Base-by-base conservation (phyloP, 1,284 basidiomycete genomes). In the Ceratobasidium sp. region DNA sequence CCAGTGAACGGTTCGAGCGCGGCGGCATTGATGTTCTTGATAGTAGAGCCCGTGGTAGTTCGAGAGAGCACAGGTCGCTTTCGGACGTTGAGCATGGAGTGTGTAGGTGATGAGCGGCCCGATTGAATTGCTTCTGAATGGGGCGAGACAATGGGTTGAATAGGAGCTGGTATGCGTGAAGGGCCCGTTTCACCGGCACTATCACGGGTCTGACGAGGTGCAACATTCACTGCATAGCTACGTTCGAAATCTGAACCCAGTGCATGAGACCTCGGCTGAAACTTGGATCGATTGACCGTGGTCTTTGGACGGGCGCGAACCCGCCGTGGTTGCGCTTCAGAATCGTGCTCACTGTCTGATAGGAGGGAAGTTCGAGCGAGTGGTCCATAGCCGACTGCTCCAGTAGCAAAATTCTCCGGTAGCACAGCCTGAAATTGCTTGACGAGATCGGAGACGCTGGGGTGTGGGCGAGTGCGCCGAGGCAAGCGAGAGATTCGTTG, bases 211-310 rank as follows among this genome's bases (percentile, higher is more conserved):
- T 89, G 86, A 71, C 83, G 82, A 1, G 89, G 88, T 2, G 88
- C 89, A 70, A 93, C 86, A 74, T 93, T 93, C n/a, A 87, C 89
- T 2, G 93, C 92, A 77, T 95, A 95, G 64, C 93, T 86, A 69
- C 89, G 85, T 77, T 95, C 93, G 53, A 91, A 92, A 76, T 95
- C 93, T 1, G 93, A 94, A 0, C 84, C 81, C 8, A 78, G 68
- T 8, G 74, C 74, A 33, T 23, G 23, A 44, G 76, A 69, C 39
- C 75, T 64, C 29, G 73, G 70, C 21, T 68, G 30, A 71, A 71
- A 49, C 73, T 72, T 50, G 19, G 47, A 58, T 25, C 27, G 6
- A 11, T 36, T 23, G 8, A 53, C 11, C 41, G 68, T 36, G 44
- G 76, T 76, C 42, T 77, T 76, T 14, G 75, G 77, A 53, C 75